phyloP scores from a whole-genome alignment of 1,284 basidiomycete genomes.

The Boletus semigastroideus region DNA sequence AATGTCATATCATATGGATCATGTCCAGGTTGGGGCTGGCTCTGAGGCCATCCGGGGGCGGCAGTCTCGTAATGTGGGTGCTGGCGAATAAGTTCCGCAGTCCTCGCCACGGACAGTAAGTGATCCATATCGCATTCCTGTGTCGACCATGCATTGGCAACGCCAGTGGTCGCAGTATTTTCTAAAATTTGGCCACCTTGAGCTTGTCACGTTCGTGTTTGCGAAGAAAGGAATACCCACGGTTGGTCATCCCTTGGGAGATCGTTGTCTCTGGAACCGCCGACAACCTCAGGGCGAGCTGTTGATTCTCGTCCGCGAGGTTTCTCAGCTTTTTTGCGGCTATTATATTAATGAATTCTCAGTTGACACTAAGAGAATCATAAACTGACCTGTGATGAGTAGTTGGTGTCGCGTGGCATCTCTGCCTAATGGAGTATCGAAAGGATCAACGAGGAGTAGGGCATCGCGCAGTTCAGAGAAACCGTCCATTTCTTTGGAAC shows the following conservation, averaged over 20 bases:
- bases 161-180: conserved; percentile 1
- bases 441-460: conserved; percentile 26
- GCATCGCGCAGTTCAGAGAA: conserved; percentile 31
- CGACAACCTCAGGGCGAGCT: conserved; percentile 17
- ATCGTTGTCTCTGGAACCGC: conserved; percentile 1
- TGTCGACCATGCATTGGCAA: conserved; percentile 4
- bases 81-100: conserved; percentile 2
- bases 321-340: conserved; percentile 26
- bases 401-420: conserved; percentile 33
- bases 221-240: conserved; percentile 12
- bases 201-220: neutral
- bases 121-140: conserved; percentile 4
- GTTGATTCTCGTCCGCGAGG: conserved; percentile 27
- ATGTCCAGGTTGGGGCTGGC: neutral
- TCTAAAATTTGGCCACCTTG: conserved; percentile 8
- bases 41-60: conserved; percentile 9
- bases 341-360: conserved; percentile 4
- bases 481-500: conserved; percentile 33
- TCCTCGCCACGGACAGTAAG: conserved; percentile 1
- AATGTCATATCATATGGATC: conserved; percentile 7
- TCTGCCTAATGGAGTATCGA: conserved; percentile 25
- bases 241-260: neutral
- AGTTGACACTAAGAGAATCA: neutral
- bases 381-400: conserved; percentile 24
- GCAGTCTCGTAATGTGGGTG: conserved; percentile 3